Percentiles rank a stretch among this genome's conserved stretches.
Conservation (phyloP, 2,329 filamentous ascomycete species). For the Ceratocystis harringtonii region DNA sequence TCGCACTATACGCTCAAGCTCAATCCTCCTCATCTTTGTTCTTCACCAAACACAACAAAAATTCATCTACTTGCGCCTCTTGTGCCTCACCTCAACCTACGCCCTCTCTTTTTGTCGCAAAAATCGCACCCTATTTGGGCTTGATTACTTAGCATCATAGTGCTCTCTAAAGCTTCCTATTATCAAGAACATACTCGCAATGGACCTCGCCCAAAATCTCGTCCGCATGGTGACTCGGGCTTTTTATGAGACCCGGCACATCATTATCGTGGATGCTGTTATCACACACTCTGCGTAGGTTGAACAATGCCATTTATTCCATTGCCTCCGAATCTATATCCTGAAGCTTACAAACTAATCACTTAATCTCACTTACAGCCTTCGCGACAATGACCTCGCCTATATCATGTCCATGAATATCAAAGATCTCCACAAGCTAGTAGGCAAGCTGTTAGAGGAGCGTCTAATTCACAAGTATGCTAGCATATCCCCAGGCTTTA, state of each 20-base stretch:
- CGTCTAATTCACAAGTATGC: constrained; percentile 40
- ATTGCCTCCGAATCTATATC: not conserved
- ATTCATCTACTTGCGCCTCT: constrained; percentile 3
- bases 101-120: not conserved
- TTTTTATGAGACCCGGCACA: constrained; percentile 74
- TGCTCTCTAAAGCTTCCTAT: not conserved
- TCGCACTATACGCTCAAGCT: not conserved
- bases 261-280: constrained; percentile 73
- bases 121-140: not conserved
- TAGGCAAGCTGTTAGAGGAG: constrained; percentile 70
- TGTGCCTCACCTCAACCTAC: not conserved
- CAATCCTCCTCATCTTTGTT: not conserved
- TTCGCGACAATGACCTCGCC: constrained; percentile 78
- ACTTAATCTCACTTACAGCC: constrained; percentile 53
- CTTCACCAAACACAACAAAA: not conserved
- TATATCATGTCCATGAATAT: constrained; percentile 77
- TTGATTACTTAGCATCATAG: not conserved
- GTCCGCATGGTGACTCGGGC: constrained; percentile 74
- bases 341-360: constrained; percentile 46
- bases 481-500: constrained; percentile 41
- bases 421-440: constrained; percentile 83
- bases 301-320: not conserved
- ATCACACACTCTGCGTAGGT: constrained; percentile 60
- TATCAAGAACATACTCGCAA: constrained; percentile 19
- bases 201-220: constrained; percentile 54